phyloP scores from a whole-genome alignment of 768 basidiomycete species.

The Terana coerulea region DNA sequence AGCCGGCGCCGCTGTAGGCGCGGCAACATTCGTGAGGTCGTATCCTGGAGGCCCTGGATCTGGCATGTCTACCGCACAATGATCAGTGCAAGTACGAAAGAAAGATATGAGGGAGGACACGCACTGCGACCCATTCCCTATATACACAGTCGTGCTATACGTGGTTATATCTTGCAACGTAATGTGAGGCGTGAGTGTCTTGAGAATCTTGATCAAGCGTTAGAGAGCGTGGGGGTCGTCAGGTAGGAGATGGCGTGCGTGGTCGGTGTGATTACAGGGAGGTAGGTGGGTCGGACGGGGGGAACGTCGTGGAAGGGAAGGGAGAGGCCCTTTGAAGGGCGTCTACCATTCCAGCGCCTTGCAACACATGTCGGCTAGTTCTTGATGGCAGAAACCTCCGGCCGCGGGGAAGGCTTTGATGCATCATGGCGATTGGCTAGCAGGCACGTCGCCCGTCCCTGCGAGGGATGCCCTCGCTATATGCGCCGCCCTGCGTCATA shows the following conservation, averaged over 20 bases:
- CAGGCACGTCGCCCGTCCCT: not conserved
- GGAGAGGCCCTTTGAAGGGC: conserved; percentile 3
- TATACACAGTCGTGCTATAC: not conserved
- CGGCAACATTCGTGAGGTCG: conserved; percentile 17
- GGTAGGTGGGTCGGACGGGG: conserved; percentile 1
- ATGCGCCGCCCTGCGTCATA: not conserved
- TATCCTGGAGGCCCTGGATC: not conserved
- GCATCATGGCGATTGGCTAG: not conserved
- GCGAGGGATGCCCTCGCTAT: not conserved
- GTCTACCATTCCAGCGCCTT: conserved; percentile 7
- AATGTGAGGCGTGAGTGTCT: not conserved
- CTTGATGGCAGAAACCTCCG: conserved; percentile 6
- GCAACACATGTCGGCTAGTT: conserved; percentile 8
- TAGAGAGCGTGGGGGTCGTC: conserved; percentile 1
- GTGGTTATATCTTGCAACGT: not conserved
- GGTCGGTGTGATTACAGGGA: not conserved
- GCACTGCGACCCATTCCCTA: conserved; percentile 20
- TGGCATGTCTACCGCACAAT: not conserved
- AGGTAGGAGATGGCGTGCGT: not conserved
- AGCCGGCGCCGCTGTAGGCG: conserved; percentile 5
- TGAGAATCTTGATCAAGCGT: not conserved
- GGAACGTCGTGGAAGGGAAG: conserved; percentile 2
- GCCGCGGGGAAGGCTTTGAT: not conserved
- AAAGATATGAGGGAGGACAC: not conserved
- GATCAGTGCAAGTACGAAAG: not conserved